A percentile compares a stretch with the other conserved stretches of the same genome.
phyloP scores from a whole-genome alignment of 2,329 filamentous ascomycete species.

The Ploettnerulaceae sp. region DNA sequence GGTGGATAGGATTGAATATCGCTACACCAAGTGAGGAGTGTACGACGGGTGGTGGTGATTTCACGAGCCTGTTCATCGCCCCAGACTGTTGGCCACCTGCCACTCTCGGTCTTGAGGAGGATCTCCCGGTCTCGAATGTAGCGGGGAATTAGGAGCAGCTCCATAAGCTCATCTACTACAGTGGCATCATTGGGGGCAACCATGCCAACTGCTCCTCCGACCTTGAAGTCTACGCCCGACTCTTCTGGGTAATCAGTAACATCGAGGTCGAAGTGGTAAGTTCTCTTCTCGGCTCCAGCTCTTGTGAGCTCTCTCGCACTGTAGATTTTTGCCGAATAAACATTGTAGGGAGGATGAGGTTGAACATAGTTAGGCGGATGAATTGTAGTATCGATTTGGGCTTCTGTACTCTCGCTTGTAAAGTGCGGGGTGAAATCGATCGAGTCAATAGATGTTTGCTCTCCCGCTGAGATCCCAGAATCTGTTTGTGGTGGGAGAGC shows the following conservation, averaged over 20 bases:
- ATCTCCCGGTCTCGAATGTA: slow-evolving; percentile 81
- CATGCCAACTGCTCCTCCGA: slow-evolving; percentile 91
- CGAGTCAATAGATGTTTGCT: slow-evolving; percentile 21
- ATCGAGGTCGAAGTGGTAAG: slow-evolving; percentile 95
- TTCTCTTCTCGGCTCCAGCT: slow-evolving; percentile 88
- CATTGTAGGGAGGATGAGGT: slow-evolving; percentile 87
- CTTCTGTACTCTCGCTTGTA: slow-evolving; percentile 10
- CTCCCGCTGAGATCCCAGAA: slow-evolving; percentile 43
- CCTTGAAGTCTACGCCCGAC: slow-evolving; percentile 84
- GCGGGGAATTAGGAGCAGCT: slow-evolving; percentile 74
- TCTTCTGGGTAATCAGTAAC: slow-evolving; percentile 90
- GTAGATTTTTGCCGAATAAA: slow-evolving; percentile 85
- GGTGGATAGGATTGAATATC: slow-evolving; percentile 92
- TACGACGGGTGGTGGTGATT: slow-evolving; percentile 82
- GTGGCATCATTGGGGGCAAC: slow-evolving; percentile 78
- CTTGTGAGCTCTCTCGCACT: slow-evolving; percentile 82
- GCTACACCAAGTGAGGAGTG: slow-evolving; percentile 91
- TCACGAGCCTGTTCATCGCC: slow-evolving; percentile 81
- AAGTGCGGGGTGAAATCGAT: slow-evolving; percentile 33
- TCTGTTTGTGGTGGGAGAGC: slow-evolving; percentile 39
- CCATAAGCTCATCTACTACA: slow-evolving; percentile 78
- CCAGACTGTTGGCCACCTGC: slow-evolving; percentile 97
- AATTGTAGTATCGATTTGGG: slow-evolving; percentile 49
- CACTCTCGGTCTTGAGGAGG: slow-evolving; percentile 69
- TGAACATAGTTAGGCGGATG: slow-evolving; percentile 88